A percentile compares a stretch with the other conserved stretches of the same genome.
phyloP scores from a whole-genome alignment of 2,329 filamentous ascomycete species.

The Aspergillus ibericus region DNA sequence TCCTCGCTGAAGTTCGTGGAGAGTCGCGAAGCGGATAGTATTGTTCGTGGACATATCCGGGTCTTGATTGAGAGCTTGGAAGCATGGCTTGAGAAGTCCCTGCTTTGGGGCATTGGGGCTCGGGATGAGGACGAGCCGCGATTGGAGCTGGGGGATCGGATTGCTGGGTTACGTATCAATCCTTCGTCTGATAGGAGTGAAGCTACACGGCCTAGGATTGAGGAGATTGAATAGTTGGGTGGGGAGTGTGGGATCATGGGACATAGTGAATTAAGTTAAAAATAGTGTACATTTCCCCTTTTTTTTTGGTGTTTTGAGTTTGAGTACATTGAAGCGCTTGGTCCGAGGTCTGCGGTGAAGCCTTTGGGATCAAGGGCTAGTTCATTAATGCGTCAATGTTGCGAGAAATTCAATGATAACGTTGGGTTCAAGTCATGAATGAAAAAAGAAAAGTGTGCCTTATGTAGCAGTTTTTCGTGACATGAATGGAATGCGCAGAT shows the following conservation, averaged over 20 bases:
- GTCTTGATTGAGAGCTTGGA: constrained; percentile 44
- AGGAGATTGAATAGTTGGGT: constrained; percentile 42
- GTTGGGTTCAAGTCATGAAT: not conserved
- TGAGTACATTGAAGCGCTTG: not conserved
- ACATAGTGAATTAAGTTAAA: too few relatives aligned
- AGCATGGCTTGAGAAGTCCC: constrained; percentile 44
- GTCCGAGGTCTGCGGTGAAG: not conserved
- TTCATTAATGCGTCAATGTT: not conserved
- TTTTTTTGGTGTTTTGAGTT: not conserved
- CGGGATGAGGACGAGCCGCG: constrained; percentile 22
- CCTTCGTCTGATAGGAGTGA: constrained; percentile 29
- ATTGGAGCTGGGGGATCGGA: constrained; percentile 37
- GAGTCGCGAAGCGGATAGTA: constrained; percentile 37
- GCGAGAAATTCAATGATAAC: not conserved
- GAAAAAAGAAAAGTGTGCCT: not conserved
- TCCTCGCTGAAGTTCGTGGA: constrained; percentile 40
- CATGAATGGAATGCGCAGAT: not conserved
- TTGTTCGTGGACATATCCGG: constrained; percentile 43
- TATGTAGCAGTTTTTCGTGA: not conserved
- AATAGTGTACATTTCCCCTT: too few relatives aligned
- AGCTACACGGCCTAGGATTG: constrained; percentile 35
- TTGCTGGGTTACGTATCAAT: constrained; percentile 41
- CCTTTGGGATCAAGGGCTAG: not conserved
- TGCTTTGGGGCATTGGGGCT: constrained; percentile 40
- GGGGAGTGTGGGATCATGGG: not conserved